Percentiles rank a stretch among this genome's conserved stretches.
These are phyloP conservation scores for Acorus gramineus DNA, from an alignment of 106 monocot species.

Conservation along the genomic window DNA sequence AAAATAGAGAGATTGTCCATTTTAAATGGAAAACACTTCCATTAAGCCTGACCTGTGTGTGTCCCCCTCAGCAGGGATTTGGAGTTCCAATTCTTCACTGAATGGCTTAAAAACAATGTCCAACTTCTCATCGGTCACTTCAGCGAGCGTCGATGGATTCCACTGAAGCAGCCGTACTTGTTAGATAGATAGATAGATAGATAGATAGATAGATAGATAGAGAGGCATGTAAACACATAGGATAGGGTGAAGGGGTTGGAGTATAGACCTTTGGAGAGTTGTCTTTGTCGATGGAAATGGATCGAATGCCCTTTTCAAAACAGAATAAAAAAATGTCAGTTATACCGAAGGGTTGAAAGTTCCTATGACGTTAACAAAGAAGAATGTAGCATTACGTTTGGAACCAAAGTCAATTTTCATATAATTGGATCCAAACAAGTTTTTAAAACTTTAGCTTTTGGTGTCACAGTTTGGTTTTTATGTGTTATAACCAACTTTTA, in stretches of 20 bases:
- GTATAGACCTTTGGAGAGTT: conserved; percentile 74
- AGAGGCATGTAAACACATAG: neutral
- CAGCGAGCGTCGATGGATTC: conserved; percentile 35
- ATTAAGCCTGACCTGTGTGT: conserved; percentile 30
- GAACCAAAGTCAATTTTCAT: no score
- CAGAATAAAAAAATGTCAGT: neutral
- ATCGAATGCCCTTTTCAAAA: conserved; percentile 63
- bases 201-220: conserved; percentile 7
- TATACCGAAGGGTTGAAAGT: neutral
- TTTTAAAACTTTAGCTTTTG: no score
- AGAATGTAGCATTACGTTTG: no score
- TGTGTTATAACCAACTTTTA: no score
- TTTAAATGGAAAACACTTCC: neutral
- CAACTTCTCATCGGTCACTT: conserved; percentile 39
- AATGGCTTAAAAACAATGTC: conserved; percentile 54
- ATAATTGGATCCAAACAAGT: no score
- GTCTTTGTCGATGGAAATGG: conserved; percentile 82
- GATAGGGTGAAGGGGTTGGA: neutral
- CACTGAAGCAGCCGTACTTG: conserved; percentile 24
- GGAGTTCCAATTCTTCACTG: conserved; percentile 37
- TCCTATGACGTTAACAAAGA: no score
- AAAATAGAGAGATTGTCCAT: neutral
- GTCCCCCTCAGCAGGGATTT: conserved; percentile 31
- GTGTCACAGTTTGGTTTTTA: no score
- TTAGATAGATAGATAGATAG: neutral